Conservation (phyloP, 352 stramenopile species). For the Globisporangium rhizosaccharum region DNA sequence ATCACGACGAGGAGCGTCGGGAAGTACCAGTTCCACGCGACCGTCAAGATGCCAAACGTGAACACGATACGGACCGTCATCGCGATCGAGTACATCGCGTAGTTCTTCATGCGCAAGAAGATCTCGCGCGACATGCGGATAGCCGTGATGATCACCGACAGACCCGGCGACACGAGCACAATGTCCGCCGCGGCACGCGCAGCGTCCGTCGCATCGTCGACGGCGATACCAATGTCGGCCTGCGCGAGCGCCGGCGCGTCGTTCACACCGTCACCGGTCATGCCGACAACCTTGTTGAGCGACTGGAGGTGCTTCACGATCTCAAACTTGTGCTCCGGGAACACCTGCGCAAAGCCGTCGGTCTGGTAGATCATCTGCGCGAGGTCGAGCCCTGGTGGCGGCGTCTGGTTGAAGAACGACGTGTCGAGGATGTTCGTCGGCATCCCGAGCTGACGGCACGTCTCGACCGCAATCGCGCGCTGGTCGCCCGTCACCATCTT, state of each 20-base stretch:
- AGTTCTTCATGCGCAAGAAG: slow-evolving; percentile 90
- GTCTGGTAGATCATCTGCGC: slow-evolving; percentile 88
- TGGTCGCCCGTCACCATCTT: slow-evolving; percentile 97
- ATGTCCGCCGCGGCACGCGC: slow-evolving; percentile 87
- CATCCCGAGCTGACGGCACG: slow-evolving; percentile 86
- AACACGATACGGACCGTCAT: slow-evolving; percentile 88
- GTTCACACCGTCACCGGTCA: slow-evolving; percentile 90
- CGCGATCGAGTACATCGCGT: slow-evolving; percentile 90
- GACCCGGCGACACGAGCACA: slow-evolving; percentile 83
- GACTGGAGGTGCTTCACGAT: slow-evolving; percentile 88
- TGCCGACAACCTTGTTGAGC: slow-evolving; percentile 74
- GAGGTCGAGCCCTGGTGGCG: slow-evolving; percentile 51
- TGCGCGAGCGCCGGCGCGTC: slow-evolving; percentile 87
- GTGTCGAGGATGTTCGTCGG: slow-evolving; percentile 81
- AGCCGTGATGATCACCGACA: slow-evolving; percentile 86
- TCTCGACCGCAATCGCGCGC: slow-evolving; percentile 90
- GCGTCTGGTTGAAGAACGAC: slow-evolving; percentile 73
- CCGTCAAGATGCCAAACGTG: slow-evolving; percentile 84
- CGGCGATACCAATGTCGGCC: slow-evolving; percentile 90
- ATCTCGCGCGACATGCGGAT: slow-evolving; percentile 87
- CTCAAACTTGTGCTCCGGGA: slow-evolving; percentile 91
- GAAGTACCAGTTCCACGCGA: slow-evolving; percentile 87
- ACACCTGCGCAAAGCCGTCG: slow-evolving; percentile 92
- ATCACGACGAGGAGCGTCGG: slow-evolving; percentile 87
- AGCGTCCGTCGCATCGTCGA: slow-evolving; percentile 86